These are phyloP conservation scores for Dillenia turbinata DNA, from an alignment of 164 flowering plant species.

Conservation along the genomic window DNA sequence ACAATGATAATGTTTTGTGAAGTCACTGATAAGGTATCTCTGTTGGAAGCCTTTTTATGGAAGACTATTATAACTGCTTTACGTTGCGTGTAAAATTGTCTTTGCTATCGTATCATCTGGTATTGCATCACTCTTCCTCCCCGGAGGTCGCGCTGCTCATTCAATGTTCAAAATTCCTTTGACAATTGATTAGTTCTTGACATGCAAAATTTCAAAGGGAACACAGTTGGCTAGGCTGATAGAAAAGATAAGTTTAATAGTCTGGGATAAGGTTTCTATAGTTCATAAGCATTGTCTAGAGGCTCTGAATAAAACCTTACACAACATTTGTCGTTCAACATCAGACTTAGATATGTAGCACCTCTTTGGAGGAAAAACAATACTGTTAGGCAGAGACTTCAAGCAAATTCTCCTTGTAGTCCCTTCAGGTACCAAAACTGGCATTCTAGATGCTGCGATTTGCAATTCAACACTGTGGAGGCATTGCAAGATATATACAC, in stretches of 20 bases:
- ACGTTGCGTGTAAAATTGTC: neutral
- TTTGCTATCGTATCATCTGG: neutral
- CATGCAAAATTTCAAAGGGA: neutral
- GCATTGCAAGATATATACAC: too few species aligned
- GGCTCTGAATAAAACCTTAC: too few species aligned
- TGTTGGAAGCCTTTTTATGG: neutral
- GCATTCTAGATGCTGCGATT: too few species aligned
- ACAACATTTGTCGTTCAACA: too few species aligned
- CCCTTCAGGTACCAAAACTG: too few species aligned
- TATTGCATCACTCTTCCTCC: neutral
- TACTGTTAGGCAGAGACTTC: too few species aligned
- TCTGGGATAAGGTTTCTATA: neutral
- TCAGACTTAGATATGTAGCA: too few species aligned
- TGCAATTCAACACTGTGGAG: too few species aligned
- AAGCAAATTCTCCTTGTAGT: too few species aligned
- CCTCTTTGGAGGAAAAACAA: too few species aligned
- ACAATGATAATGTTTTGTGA: neutral
- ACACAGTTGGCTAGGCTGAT: neutral
- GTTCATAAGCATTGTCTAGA: too few species aligned
- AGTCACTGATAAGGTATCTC: neutral
- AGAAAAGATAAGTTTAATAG: neutral
- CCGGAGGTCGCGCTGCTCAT: neutral
- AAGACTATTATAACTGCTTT: neutral
- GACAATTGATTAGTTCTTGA: neutral
- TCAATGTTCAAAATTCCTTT: neutral